Percentiles rank a stretch among this genome's conserved stretches.
These are phyloP conservation scores for Pisolithus thermaeus DNA, from an alignment of 1,284 basidiomycete genomes.

Conservation along the genomic window DNA sequence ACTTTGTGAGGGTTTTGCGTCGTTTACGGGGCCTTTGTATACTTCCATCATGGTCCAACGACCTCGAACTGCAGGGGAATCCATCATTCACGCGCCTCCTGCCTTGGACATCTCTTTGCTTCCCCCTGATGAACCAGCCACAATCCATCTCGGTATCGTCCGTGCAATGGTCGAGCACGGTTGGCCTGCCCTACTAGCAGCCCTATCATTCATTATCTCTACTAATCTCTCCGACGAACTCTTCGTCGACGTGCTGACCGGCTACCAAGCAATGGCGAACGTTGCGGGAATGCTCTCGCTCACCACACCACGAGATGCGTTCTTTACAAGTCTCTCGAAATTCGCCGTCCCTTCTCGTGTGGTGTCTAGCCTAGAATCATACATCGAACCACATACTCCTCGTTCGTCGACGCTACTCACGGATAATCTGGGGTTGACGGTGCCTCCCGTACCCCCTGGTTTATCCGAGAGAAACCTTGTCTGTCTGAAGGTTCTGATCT, in stretches of 20 bases:
- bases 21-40: constrained; percentile 67
- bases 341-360: constrained; percentile 86
- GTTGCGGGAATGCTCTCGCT: constrained; percentile 87
- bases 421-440: constrained; percentile 65
- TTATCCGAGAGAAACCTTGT: constrained; percentile 88
- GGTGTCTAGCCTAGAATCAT: constrained; percentile 76
- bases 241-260: constrained; percentile 78
- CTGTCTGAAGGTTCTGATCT: constrained; percentile 80
- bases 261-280: constrained; percentile 81
- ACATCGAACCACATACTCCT: constrained; percentile 61
- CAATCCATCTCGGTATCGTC: constrained; percentile 53
- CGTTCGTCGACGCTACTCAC: constrained; percentile 56
- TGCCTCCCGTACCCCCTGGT: constrained; percentile 55
- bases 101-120: constrained; percentile 62
- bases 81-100: constrained; percentile 64
- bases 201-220: constrained; percentile 82
- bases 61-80: constrained; percentile 60
- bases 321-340: constrained; percentile 82
- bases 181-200: constrained; percentile 88
- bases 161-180: constrained; percentile 78
- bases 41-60: constrained; percentile 60
- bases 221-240: constrained; percentile 87
- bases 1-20: constrained; percentile 83
- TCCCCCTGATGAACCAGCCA: constrained; percentile 50
- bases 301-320: constrained; percentile 85